Base-by-base conservation (phyloP, 768 basidiomycete genomes). In the Leccinum barrowsii region DNA sequence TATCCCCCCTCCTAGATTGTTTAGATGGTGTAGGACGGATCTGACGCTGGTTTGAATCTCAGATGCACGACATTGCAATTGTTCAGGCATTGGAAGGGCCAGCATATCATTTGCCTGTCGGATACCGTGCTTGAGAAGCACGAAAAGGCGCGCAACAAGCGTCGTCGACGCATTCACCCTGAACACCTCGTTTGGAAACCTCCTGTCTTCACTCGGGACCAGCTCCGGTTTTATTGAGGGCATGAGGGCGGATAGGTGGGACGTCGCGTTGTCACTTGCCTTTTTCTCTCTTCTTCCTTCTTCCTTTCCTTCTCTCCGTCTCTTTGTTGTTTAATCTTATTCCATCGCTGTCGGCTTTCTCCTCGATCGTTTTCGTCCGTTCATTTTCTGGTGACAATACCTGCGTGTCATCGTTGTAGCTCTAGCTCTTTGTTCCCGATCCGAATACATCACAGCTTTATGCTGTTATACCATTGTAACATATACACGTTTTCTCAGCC, bases 61-160 rank as follows among this genome's bases (percentile, higher is more conserved):
- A 99, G 96, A 21, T 97, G 94, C 70, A 94, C 92, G 67, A 94
- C 93, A 12, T 75, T 98, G 53, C 93, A 96, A 73, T 78, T 99
- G 58, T 94, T 98, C 77, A 95, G 95, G 67, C 94, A 94, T 70
- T 92, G 90, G 80, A 98, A 97, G 68, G 94, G 93, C 10, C 89
- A 90, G 66, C 92, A 98, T 72, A 87, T 95, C 61, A 91, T 98
- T 58, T 93, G 87, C 73, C 80, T 99, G 47, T 92, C 94, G 52
- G 94, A 95, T 59, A 82, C 89, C 30, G 88, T 97, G 32, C 78
- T 98, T 50, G 94, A 96, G 72, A 90, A 93, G 71, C 87, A 97
- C 74, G 86, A 90, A 73, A 94, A 93, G 71, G 80, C 84, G 30
- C 85, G 82, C 74, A 82, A 77, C 69, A 99, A 98, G 76, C 82